Conservation (phyloP, 768 basidiomycete genomes). For the Phaeotremella skinneri region DNA sequence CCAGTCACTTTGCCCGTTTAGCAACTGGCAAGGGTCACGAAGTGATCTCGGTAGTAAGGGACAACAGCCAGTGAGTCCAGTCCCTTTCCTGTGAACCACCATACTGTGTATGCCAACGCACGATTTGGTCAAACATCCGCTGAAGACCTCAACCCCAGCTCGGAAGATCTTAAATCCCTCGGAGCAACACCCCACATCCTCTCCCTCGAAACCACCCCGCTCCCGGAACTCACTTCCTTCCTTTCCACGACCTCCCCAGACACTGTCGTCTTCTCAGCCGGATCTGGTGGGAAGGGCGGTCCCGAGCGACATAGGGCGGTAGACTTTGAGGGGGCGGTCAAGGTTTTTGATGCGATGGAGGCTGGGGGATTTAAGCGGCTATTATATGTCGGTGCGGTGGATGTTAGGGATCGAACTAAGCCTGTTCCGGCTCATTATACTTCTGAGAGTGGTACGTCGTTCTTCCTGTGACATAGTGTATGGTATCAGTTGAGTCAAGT, state of each 20-base stretch:
- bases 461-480: background rate
- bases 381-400: conserved; percentile 63
- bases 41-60: conserved; percentile 63
- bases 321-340: conserved; percentile 64
- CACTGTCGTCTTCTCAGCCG: conserved; percentile 55
- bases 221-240: conserved; percentile 55
- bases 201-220: conserved; percentile 60
- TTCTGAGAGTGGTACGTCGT: conserved; percentile 29
- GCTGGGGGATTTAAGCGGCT: conserved; percentile 58
- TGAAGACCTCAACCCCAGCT: conserved; percentile 13
- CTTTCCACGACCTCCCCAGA: conserved; percentile 53
- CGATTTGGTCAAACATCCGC: background rate
- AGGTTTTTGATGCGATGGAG: conserved; percentile 69
- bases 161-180: conserved; percentile 55
- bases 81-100: background rate
- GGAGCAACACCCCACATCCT: conserved; percentile 57
- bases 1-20: conserved; percentile 57
- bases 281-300: conserved; percentile 63
- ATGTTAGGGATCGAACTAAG: conserved; percentile 57
- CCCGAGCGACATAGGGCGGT: conserved; percentile 57
- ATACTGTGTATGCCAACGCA: background rate
- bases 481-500: background rate
- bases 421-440: conserved; percentile 38
- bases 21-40: conserved; percentile 54
- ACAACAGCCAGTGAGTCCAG: conserved; percentile 53